Percentiles rank a stretch among this genome's conserved stretches.
Conservation (phyloP, 345 rosid genomes). For the Murraya koenigii region DNA sequence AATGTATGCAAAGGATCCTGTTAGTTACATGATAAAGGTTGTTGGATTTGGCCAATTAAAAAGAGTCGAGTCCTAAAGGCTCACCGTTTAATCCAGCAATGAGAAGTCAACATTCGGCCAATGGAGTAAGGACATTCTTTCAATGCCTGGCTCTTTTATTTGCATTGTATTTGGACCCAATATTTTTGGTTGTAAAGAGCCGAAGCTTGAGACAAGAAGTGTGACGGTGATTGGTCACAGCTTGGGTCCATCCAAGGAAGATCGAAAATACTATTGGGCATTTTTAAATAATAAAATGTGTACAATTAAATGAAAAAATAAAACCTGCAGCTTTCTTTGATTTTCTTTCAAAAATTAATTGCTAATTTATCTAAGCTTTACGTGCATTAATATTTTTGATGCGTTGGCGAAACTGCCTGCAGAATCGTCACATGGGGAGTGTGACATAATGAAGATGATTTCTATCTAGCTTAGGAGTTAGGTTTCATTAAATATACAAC, state of each 20-base stretch:
- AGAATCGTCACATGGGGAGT: not conserved
- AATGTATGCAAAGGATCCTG: not conserved
- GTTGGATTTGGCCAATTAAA: not conserved
- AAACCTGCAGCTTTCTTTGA: not conserved
- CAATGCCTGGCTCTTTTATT: constrained; percentile 14
- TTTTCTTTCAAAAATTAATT: not conserved
- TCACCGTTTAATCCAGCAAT: not conserved
- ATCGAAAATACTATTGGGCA: not conserved
- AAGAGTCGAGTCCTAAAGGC: not conserved
- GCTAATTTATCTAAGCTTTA: too few relatives aligned
- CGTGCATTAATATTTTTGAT: not conserved
- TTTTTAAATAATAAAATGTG: not conserved
- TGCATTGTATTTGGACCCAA: constrained; percentile 12
- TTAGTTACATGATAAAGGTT: not conserved
- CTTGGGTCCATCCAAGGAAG: not conserved
- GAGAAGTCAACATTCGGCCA: not conserved
- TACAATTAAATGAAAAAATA: not conserved
- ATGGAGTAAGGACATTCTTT: constrained; percentile 15
- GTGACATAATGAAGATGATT: not conserved
- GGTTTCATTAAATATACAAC: not conserved
- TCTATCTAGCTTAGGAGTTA: not conserved
- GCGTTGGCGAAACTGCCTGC: not conserved
- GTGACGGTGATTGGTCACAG: constrained; percentile 8
- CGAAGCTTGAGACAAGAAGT: not conserved
- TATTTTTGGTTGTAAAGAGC: not conserved